Evolutionary conservation across 2,329 filamentous ascomycete genomes (phyloP), one percentile per base, ranked within the genome.

Genomic region (Epicoccum nigrum): DNA sequence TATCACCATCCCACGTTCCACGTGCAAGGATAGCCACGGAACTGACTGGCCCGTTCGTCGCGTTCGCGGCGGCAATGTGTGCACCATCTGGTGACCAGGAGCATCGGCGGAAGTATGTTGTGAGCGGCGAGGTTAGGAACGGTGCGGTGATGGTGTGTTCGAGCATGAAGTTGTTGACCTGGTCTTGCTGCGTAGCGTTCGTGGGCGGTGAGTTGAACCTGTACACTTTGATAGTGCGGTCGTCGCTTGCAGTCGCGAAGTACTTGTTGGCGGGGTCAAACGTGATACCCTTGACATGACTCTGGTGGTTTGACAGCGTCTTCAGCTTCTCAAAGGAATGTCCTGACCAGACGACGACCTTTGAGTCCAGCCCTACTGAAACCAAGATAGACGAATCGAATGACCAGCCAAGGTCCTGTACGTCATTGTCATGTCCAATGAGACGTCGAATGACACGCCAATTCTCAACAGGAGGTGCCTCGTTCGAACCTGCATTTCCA

Each of bases 201-300:
- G 94, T 90, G 1, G 88, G 84, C 0, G 94, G 72, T 1, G 93
- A 89, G 2, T 90, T 96, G 73, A 97, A 99, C 52, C 92, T 86
- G 75, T 96, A 97, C 64, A 99, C 90, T 72, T 96, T 96, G 75
- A 99, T 96, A 2, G 92, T 93, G 53, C 94, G 86, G 74, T 99
- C 94, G 72, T 99, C 94, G 76, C 92, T 96, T 2, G 95, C 92
- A 0, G 95, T 99, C 13, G 95, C 94, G 74, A 99, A 99, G 79
- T 96, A 99, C 72, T 97, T 99, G 78, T 97, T 97, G 33, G 94
- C 94, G 0, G 94, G 94, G 70, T 99, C 94, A 69, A 99, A 99
- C 0, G 93, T 96, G 65, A 99, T 95, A 56, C 95, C 94, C 74
- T 99, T 99, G 77, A 99, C 94, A 71, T 97, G 95, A 72, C 92